Evolutionary conservation across 495 filamentous ascomycete genomes (phyloP), one percentile per base, ranked within the genome.

Genomic region (Massariosphaeria phaeospora): DNA sequence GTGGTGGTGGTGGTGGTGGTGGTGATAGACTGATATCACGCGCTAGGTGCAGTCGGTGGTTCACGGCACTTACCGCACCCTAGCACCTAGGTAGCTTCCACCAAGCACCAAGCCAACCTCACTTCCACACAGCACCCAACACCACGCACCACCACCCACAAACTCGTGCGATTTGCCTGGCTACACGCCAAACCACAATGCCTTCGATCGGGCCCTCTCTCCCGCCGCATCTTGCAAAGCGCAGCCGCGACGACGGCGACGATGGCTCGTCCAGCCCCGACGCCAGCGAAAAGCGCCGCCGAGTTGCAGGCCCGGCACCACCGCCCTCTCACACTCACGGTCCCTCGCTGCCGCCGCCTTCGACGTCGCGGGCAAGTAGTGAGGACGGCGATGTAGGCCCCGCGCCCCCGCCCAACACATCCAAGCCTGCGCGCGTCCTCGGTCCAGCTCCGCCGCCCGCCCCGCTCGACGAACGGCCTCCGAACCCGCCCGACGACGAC

Each of bases 391-490:
- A 50, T 20, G 29, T 50, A 8, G 54, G 54, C 11, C 54, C 54
- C 7, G 46, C 27, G 12, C 8, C 25, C 4, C 17, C 47, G 20
- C 46, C 38, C 3, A 17, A 12, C 7, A 1, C 54, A 17, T 34
- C 36, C 10, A 50, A 57, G 40, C 30, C 52, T 23, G 24, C 23
- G 2, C 53, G 53, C 20, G 46, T 57, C 15, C 24, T 57, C 5
- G 56, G 56, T 2, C 56, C 61, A 17, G 44, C 61, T 8, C 27
- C 52, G 25, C 80, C 81, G 6, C 81, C 80, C 49, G 76, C 77
- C 13, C 67, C 70, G 20, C 68, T 81, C 23, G 66, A 73, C 18
- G 75, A 81, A 70, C 58, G 53, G n/a, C 78, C 77, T 8, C 44
- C 41, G 36, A 26, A 65, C 18, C 55, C 50, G 0, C 41, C 62